Conservation (phyloP, 805 yeast species). For the Komagataella pastoris region DNA sequence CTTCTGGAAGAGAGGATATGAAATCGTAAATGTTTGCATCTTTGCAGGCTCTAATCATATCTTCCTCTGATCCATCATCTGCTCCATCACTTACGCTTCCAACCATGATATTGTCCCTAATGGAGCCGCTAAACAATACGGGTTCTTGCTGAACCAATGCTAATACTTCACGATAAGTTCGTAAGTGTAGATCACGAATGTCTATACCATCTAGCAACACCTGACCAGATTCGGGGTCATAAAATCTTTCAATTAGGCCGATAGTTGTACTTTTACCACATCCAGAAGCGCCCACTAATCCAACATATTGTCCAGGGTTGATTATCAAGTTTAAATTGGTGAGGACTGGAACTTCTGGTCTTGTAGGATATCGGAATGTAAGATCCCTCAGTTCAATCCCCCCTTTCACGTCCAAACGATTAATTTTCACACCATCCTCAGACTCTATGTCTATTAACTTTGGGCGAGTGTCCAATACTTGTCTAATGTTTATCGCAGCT, state of each 20-base stretch:
- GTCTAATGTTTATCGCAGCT: neutral
- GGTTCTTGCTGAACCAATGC: conserved; percentile 72
- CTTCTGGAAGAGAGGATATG: conserved; percentile 38
- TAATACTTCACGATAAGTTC: conserved; percentile 35
- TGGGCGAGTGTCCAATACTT: neutral
- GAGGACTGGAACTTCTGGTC: conserved; percentile 62
- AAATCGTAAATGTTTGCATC: conserved; percentile 41
- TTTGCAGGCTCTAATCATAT: conserved; percentile 24
- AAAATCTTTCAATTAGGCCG: conserved; percentile 41
- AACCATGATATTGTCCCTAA: conserved; percentile 58
- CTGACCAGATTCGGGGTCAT: conserved; percentile 22
- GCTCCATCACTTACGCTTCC: conserved; percentile 24
- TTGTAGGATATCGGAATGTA: conserved; percentile 70
- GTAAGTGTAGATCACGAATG: conserved; percentile 29
- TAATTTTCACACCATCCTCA: neutral
- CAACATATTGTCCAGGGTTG: conserved; percentile 72
- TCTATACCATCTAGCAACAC: conserved; percentile 34
- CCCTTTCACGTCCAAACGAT: conserved; percentile 21
- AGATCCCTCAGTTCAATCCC: conserved; percentile 53
- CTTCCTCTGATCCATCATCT: conserved; percentile 24
- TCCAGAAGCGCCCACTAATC: conserved; percentile 79
- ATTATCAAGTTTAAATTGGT: conserved; percentile 44
- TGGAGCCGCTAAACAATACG: conserved; percentile 57
- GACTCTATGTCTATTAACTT: neutral
- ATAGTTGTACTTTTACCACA: conserved; percentile 80